These are phyloP conservation scores for Tolypocladium album DNA, from an alignment of 2,329 filamentous ascomycete genomes.

Conservation along the genomic window DNA sequence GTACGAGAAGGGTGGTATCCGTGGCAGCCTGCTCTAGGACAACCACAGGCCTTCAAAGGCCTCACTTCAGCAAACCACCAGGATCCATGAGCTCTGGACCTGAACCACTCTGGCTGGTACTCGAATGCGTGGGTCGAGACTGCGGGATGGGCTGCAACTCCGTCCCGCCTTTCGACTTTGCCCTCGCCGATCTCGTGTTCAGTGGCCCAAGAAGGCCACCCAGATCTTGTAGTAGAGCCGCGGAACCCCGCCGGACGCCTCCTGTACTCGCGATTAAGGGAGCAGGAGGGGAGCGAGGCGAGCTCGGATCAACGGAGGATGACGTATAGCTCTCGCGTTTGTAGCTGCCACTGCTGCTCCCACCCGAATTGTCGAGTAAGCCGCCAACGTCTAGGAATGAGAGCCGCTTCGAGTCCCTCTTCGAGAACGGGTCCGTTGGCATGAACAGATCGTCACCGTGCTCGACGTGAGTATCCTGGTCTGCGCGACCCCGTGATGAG, in stretches of 20 bases:
- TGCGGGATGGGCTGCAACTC: slow-evolving; percentile 37
- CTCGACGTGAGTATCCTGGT: slow-evolving; percentile 27
- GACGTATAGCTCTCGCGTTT: slow-evolving; percentile 32
- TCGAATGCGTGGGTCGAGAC: slow-evolving; percentile 21
- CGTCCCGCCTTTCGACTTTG: slow-evolving; percentile 23
- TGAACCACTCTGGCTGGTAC: slow-evolving; percentile 17
- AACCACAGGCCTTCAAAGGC: neutral
- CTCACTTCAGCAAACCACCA: slow-evolving; percentile 27
- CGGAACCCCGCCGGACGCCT: slow-evolving; percentile 42
- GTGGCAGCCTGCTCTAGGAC: neutral
- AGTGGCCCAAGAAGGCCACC: slow-evolving; percentile 40
- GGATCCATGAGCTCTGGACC: slow-evolving; percentile 25
- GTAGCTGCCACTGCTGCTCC: slow-evolving; percentile 19
- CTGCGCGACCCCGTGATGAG: slow-evolving; percentile 13
- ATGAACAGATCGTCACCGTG: slow-evolving; percentile 35
- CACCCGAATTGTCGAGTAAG: slow-evolving; percentile 44
- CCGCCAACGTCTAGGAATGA: slow-evolving; percentile 84
- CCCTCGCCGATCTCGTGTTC: slow-evolving; percentile 18
- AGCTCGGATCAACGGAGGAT: slow-evolving; percentile 25
- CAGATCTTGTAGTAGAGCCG: slow-evolving; percentile 47
- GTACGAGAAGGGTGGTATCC: neutral
- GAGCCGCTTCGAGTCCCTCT: slow-evolving; percentile 31
- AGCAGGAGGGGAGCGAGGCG: slow-evolving; percentile 23
- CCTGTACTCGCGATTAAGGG: slow-evolving; percentile 32
- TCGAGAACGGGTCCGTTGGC: slow-evolving; percentile 20